Base-by-base conservation (phyloP, 306 rosid genomes). In the Carpinus fangiana region DNA sequence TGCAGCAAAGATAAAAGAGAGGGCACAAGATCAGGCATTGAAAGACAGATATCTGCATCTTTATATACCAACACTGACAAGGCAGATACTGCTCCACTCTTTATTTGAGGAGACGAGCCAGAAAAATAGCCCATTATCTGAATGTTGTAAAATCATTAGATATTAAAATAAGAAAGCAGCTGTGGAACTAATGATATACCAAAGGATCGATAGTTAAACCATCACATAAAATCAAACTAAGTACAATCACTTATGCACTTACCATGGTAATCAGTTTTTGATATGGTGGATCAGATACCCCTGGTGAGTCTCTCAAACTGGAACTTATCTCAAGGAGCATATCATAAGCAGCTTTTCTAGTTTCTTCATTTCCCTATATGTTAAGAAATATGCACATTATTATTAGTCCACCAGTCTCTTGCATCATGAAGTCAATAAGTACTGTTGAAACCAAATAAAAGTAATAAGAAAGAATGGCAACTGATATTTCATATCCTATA, bases 51-150 rank as follows among this genome's bases (percentile, higher is more conserved):
- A 73, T 81, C 82, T 75, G 87, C 61, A 80, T 91, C 98, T 83
- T 84, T 79, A 82, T 92, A 91, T 61, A 91, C 85, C 85, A 95
- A 89, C 62, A 90, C 90, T 50, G 98, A 95, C 57, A 95, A 78
- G 11, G 89, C 97, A 81, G 98, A 92, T 76, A 95, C 90, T 67
- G 98, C 98, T 83, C 98, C 98, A 65, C 98, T 92, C 86, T 86
- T 93, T 69, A 92, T 84, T 77, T 87, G 98, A 69, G 98, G 98
- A 67, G 98, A 91, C 73, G 93, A 90, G 73, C 97, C 91, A 45
- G 96, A 87, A 61, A 95, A 92, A 85, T 95, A 95, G 47, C 98
- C 98, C 93, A 87, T 83, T 81, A 95, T 88, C 98, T 95, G 89
- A 84, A 77, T 52, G 71, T 54, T 9, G 73, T 67, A 75, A 78